Base-by-base conservation (phyloP, 495 filamentous ascomycete species). In the Corynascus novoguineensis region DNA sequence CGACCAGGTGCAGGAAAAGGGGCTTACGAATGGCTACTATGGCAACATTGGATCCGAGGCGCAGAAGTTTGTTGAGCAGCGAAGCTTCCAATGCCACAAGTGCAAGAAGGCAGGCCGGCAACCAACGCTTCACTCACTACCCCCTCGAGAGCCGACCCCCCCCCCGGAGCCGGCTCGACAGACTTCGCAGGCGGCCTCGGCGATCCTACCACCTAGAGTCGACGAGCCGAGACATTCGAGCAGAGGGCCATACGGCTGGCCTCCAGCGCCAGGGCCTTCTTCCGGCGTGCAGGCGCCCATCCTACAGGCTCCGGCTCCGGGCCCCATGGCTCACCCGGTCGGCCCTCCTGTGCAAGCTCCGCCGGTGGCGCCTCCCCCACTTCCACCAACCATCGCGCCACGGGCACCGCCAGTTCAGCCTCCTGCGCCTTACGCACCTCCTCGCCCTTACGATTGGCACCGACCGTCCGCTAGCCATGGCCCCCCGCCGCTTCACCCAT, bases 81-180 rank as follows among this genome's bases (percentile, higher is more conserved):
- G 78, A 41, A 73, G 68, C 38, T 75, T 75, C 50, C 79, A 82
- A 55, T 83, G 80, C 57, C 80, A 83, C 58, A 76, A 82, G 59
- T 83, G 80, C 53, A 79, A 75, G 62, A 80, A 73, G 60, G 62
- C 67, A 1, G 65, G 63, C 2, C 70, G 71, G 40, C 69, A 74
- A 47, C 69, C 74, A 1, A 54, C 55, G 14, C 63, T 68, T 21
- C 69, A 73, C 34, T 57, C 66, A 10, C 59, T 55, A 1, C 46
- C 69, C 19, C 53, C 66, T 8, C 55, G 59, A 34, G 72, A 74
- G 22, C 60, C 62, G 3, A 70, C 73, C 7, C 63, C 72, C 38
- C 55, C 66, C 8, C 63, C 66, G 21, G 71, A 72, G 51, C 67
- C 71, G 6, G 50, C 61, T 11, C 68, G 68, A n/a, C 67, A 69